A percentile compares a stretch with the other conserved stretches of the same genome.
These are phyloP conservation scores for Pulveroboletus sp. DNA, from an alignment of 768 basidiomycete species.

Conservation along the genomic window DNA sequence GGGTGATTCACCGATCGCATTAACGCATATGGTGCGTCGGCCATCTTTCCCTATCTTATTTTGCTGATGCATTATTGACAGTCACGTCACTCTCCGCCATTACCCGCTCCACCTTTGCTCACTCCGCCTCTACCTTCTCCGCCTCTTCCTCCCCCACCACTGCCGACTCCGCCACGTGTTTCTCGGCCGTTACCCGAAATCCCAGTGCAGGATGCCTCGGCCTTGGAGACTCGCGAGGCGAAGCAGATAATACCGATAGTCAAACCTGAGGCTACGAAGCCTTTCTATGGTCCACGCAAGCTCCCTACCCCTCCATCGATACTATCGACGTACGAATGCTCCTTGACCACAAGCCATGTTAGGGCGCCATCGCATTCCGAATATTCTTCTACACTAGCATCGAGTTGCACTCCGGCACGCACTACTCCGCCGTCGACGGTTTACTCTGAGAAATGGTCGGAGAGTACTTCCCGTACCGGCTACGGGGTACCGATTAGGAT, in stretches of 20 bases:
- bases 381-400: constrained; percentile 22
- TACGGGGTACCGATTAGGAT: constrained; percentile 20
- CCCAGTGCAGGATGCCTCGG: constrained; percentile 18
- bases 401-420: constrained; percentile 27
- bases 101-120: constrained; percentile 13
- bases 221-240: constrained; percentile 14
- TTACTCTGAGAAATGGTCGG: constrained; percentile 30
- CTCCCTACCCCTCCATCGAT: constrained; percentile 31
- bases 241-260: constrained; percentile 9
- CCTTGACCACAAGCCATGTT: constrained; percentile 9
- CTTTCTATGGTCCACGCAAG: constrained; percentile 24
- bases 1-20: constrained; percentile 28
- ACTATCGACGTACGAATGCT: constrained; percentile 23
- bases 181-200: constrained; percentile 29
- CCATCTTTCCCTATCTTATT: constrained; percentile 1
- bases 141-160: constrained; percentile 23
- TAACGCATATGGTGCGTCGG: constrained; percentile 24
- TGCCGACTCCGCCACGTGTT: constrained; percentile 26
- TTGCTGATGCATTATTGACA: constrained; percentile 8
- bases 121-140: constrained; percentile 17
- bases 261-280: constrained; percentile 18
- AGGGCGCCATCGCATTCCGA: constrained; percentile 20
- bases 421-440: constrained; percentile 27
- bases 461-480: constrained; percentile 21
- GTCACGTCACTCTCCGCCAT: constrained; percentile 25